Percentiles rank a stretch among this genome's conserved stretches.
Evolutionary conservation across 352 stramenopile genomes (phyloP).

Genomic region (Phytophthora sp.): DNA sequence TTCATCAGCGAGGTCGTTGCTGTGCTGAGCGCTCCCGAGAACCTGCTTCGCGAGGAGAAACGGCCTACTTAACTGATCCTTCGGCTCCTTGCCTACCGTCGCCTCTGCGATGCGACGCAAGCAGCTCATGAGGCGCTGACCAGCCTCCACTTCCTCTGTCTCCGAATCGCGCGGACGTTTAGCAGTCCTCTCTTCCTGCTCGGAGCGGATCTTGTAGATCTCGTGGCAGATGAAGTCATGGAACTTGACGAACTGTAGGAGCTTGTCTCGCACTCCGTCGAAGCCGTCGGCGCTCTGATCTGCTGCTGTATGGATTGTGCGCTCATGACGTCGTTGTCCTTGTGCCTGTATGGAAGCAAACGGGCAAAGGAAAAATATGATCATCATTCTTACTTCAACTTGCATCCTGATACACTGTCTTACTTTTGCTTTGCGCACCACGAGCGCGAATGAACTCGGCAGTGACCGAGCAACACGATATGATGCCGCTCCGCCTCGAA

Average conservation of each 20-base stretch:
- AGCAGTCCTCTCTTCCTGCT: slow-evolving; percentile 3
- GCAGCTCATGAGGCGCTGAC: slow-evolving; percentile 8
- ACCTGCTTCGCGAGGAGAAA: not conserved
- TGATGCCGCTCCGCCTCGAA: slow-evolving; percentile 18
- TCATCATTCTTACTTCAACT: slow-evolving; percentile 37
- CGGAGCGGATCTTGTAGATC: slow-evolving; percentile 3
- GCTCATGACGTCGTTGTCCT: slow-evolving; percentile 12
- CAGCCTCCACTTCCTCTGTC: not conserved
- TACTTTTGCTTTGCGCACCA: slow-evolving; percentile 6
- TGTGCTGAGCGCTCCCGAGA: not conserved
- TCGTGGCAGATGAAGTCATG: slow-evolving; percentile 15
- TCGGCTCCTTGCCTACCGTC: not conserved
- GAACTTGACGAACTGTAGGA: slow-evolving; percentile 20
- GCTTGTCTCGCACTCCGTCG: slow-evolving; percentile 14
- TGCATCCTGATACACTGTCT: slow-evolving; percentile 2
- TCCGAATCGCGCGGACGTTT: not conserved
- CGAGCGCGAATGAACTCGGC: slow-evolving; percentile 20
- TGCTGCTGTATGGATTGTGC: slow-evolving; percentile 1
- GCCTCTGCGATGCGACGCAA: slow-evolving; percentile 2
- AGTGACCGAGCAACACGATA: slow-evolving; percentile 14
- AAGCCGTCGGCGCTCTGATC: not conserved
- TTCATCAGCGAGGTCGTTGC: not conserved
- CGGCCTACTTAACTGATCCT: not conserved
- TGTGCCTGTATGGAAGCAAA: slow-evolving; percentile 9
- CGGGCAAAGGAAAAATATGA: slow-evolving; percentile 21